phyloP scores from a whole-genome alignment of 73 alveolate species.

The Loxodes magnus region DNA sequence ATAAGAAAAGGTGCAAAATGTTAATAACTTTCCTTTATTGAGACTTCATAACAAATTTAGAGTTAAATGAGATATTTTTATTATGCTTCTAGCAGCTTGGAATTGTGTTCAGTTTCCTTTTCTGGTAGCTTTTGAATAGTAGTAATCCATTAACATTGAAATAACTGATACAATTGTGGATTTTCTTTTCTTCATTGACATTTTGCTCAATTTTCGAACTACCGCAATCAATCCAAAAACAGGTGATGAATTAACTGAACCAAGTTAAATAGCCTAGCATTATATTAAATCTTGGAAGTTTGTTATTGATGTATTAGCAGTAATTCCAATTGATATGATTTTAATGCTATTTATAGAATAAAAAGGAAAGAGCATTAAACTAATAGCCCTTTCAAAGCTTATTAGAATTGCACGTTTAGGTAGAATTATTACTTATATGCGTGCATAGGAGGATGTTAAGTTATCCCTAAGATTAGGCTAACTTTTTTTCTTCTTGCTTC shows the following conservation, averaged over 20 bases:
- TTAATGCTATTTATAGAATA: background rate
- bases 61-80: too few relatives aligned
- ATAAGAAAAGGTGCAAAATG: too few relatives aligned
- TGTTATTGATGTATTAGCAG: conserved; percentile 27
- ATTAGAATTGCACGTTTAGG: conserved; percentile 25
- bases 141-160: too few relatives aligned
- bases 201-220: conserved; percentile 45
- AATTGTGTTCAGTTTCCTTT: too few relatives aligned
- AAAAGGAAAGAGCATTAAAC: background rate
- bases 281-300: conserved; percentile 25
- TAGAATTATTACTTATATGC: conserved; percentile 24
- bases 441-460: conserved; percentile 24
- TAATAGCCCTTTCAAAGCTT: conserved; percentile 9
- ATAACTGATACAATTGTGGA: too few relatives aligned
- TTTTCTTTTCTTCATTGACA: conserved; percentile 27
- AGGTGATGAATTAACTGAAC: conserved; percentile 30
- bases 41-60: too few relatives aligned
- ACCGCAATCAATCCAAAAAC: conserved; percentile 12
- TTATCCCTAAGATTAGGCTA: conserved; percentile 10
- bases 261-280: conserved; percentile 16
- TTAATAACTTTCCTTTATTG: too few relatives aligned
- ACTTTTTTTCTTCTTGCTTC: conserved; percentile 15
- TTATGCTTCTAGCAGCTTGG: too few relatives aligned
- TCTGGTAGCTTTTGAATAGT: too few relatives aligned
- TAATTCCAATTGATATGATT: conserved; percentile 13